Base-by-base conservation (phyloP, 371 early-diverging fungal genomes). In the Zopfochytrium polystomum region DNA sequence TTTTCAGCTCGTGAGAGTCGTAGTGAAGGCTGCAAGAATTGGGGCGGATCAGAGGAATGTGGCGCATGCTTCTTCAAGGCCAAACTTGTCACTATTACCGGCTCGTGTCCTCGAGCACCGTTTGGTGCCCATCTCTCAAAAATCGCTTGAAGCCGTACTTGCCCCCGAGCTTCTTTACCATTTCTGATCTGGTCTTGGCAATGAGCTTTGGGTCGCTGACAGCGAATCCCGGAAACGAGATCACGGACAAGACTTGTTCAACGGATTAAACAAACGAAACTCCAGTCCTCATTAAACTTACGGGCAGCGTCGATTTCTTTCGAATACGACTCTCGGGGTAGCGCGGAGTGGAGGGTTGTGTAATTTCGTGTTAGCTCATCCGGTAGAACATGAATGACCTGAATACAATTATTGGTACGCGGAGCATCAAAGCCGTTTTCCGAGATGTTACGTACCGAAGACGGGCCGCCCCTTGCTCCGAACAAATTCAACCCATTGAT, bases 211-310 rank as follows among this genome's bases (percentile, higher is more conserved):
- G 75, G 65, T 92, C 90, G 26, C 79, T 75, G 4, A 92, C 87
- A 23, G 93, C 93, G 78, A 92, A 93, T 0, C 91, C 91, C 7
- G 93, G 93, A 68, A 87, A 93, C 3, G 90, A 89, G 60, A 93
- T 90, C 29, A 91, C 87, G 1, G 90, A 85, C 20, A 93, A 71
- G 11, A 93, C 71, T 9, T n/a, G n/a, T n/a, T n/a, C n/a, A n/a
- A n/a, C n/a, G n/a, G n/a, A n/a, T n/a, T n/a, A n/a, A n/a, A n/a
- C n/a, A n/a, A n/a, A n/a, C n/a, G n/a, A n/a, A n/a, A n/a, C n/a
- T n/a, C n/a, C n/a, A n/a, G n/a, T n/a, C n/a, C n/a, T n/a, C n/a
- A 18, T 7, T 38, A 38, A 11, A 38, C 38, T 38, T 18, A 18
- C 38, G 7, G 7, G 92, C 92, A 0, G 90, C 91, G 66, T 93